Base-by-base conservation (phyloP, 192 early-diverging fungal genomes). In the Cladochytrium replicatum region DNA sequence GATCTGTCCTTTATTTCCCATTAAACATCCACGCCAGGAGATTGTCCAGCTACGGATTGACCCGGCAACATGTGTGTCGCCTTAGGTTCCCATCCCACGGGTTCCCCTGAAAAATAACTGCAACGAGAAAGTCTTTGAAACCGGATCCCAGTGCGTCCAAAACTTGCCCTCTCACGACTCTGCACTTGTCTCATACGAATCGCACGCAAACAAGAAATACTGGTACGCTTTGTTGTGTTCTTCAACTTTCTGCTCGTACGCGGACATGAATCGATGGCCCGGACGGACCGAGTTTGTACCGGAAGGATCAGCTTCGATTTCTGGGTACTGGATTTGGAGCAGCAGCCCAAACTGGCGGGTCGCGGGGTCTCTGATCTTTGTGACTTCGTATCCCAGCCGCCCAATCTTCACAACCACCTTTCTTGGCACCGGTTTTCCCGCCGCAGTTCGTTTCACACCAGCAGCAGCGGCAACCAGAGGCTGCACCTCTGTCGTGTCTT, bases 111-210 rank as follows among this genome's bases (percentile, higher is more conserved):
- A 97, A 55, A 95, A 91, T 65, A 93, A 88, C 60, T 97, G 93
- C 54, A 97, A 57, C 17, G 83, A 82, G 60, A 84, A 97, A 63
- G 78, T 78, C 54, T 86, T 74, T 15, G 85, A 76, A 54, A 94
- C 94, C 22, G 73, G 66, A 69, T 97, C 94, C 94, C 94, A 97
- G 52, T 91, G 75, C 41, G 86, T 87, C 84, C 88, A 97, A 25
- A 95, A 83, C 44, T 77, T 85, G 8, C 90, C 90, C 43, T 85
- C 52, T 97, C 92, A 37, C 81, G 80, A 54, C 81, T 85, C 66
- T 93, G 94, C 21, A 98, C 72, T 83, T 0, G 83, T 91, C 61
- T 95, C 91, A 56, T 98, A 98, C 3, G 92, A 92, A 60, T 94
- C 92, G 0, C 89, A 92, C 1, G 94, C 94, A 69, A 98, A 80